phyloP scores from a whole-genome alignment of 208 protist species.

The Wallacemonas sp. region DNA sequence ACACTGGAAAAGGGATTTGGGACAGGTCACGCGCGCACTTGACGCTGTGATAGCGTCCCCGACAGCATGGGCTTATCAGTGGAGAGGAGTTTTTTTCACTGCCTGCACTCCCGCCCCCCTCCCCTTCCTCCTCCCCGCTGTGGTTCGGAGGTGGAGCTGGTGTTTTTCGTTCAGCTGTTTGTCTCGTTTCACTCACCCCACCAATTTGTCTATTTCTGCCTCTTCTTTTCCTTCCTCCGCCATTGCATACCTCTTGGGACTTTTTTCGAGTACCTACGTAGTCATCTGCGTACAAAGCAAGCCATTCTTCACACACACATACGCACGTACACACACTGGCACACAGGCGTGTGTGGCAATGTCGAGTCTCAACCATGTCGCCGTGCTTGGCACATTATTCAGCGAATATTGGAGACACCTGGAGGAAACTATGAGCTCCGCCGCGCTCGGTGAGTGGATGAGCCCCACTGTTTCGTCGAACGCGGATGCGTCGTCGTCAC shows the following conservation, averaged over 20 bases:
- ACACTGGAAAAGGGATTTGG: no score
- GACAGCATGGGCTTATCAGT: no score
- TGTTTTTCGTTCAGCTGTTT: no score
- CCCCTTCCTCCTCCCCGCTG: no score
- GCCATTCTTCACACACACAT: background rate
- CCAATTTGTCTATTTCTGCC: background rate
- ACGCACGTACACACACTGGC: no score
- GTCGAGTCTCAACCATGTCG: background rate
- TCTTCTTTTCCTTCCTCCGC: slow-evolving; percentile 6
- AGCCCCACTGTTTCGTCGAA: background rate
- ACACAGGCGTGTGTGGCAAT: background rate
- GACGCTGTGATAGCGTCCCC: no score
- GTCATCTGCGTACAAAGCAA: background rate
- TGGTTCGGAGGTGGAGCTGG: no score
- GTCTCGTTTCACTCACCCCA: background rate
- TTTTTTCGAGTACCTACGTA: background rate
- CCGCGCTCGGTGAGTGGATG: background rate
- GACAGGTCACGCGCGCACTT: no score
- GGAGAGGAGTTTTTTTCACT: no score
- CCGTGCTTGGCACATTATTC: background rate
- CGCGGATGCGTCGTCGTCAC: background rate
- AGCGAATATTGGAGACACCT: slow-evolving; percentile 6
- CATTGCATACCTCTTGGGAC: no score
- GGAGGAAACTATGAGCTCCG: background rate
- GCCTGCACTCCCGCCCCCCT: no score